A percentile compares a stretch with the other conserved stretches of the same genome.
phyloP scores from a whole-genome alignment of 2,329 filamentous ascomycete genomes.

The Fulvia fulva region DNA sequence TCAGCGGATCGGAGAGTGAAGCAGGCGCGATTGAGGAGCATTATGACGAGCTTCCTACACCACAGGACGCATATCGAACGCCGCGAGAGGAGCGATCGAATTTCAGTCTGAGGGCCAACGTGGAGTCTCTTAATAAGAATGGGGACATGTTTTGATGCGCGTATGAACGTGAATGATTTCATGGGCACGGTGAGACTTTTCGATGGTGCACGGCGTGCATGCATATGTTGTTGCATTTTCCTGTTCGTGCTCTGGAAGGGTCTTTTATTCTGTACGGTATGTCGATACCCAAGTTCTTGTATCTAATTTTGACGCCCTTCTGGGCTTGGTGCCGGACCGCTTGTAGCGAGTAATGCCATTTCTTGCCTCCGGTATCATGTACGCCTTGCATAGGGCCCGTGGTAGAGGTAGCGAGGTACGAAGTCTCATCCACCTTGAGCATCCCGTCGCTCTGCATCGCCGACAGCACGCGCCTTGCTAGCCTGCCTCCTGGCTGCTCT shows the following conservation, averaged over 20 bases:
- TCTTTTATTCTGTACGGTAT: neutral
- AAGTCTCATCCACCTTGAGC: too few relatives aligned
- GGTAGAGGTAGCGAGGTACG: too few relatives aligned
- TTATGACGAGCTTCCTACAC: constrained; percentile 22
- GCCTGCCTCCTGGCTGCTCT: neutral
- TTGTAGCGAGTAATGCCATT: neutral
- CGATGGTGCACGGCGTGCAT: neutral
- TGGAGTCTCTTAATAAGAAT: constrained; percentile 6
- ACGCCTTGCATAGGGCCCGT: neutral
- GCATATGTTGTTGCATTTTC: neutral
- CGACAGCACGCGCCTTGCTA: too few relatives aligned
- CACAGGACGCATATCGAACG: constrained; percentile 28
- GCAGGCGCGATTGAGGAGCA: constrained; percentile 6
- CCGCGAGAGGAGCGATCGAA: constrained; percentile 28
- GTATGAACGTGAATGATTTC: neutral
- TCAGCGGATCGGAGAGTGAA: constrained; percentile 27
- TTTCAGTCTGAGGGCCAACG: constrained; percentile 15
- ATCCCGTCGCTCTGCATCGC: too few relatives aligned
- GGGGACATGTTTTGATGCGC: constrained; percentile 25
- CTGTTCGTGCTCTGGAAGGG: neutral
- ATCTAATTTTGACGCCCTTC: neutral
- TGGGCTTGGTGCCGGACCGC: neutral
- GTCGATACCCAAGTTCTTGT: neutral
- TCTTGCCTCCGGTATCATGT: neutral
- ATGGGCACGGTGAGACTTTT: neutral